Evolutionary conservation across 2,329 filamentous ascomycete species (phyloP), one percentile per base, ranked within the genome.

Genomic region (Colletotrichum abscissum): DNA sequence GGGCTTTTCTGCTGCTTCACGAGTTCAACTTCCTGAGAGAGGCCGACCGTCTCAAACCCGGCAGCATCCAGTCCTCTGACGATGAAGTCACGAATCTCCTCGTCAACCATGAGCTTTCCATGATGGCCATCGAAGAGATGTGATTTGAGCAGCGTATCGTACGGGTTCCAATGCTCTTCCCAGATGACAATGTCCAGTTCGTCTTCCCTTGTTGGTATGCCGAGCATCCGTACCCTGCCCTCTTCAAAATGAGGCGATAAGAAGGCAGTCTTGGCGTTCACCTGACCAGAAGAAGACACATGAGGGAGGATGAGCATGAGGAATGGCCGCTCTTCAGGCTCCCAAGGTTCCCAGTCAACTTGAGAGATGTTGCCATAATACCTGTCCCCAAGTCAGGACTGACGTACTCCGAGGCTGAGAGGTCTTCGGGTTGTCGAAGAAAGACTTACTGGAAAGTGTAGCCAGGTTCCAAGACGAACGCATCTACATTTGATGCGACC

Each of bases 81-180:
- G 63, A 92, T 91, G 78, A 88, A 92, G 78, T 92, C 89, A 2
- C 90, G 86, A 78, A 92, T 90, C 77, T 92, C 90, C 74, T 92
- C 90, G 74, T 92, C 90, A 16, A 91, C 85, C 87, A 92, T 91
- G n/a, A 92, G 75, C n/a, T 78, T 85, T 5, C 80, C 80, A 2
- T 70, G 46, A 11, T 75, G 73, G 5, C 74, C 75, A 12, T 70
- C 54, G 62, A 87, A 86, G 1, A 88, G 79, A 8, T 78, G 81
- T 1, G 85, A 87, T 28, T 84, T 74, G 14, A 84, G 80, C 22
- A 92, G 81, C 0, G 88, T 92, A 0, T 80, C 79, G 78, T 92
- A 92, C 1, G 90, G 90, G 78, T 92, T 85, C 90, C 89, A 92
- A 75, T 92, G 89, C 76, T 92, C 90, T 79, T 92, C 89, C 86